Evolutionary conservation across 2,329 filamentous ascomycete genomes (phyloP).

Genomic region (Ploettnerulaceae sp.): DNA sequence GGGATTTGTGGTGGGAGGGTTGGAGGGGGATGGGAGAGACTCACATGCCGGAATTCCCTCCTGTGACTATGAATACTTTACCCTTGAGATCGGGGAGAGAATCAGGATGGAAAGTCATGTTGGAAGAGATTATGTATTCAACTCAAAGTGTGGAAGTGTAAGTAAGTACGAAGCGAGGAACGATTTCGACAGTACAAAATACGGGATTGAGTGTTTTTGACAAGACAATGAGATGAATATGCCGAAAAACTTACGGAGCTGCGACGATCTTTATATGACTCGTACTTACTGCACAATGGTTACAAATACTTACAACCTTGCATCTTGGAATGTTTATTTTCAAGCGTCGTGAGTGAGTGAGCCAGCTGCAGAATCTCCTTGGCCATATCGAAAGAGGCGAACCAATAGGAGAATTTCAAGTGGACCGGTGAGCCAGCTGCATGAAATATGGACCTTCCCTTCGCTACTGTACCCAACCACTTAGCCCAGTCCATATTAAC

Average conservation of each 20-base stretch:
- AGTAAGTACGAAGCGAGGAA: slow-evolving; percentile 16
- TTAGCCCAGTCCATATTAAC: no score
- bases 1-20: not conserved
- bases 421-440: slow-evolving; percentile 19
- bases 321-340: no score
- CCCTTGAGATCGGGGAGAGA: slow-evolving; percentile 21
- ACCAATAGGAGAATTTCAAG: slow-evolving; percentile 13
- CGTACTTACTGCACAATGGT: slow-evolving; percentile 12
- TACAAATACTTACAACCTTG: not conserved
- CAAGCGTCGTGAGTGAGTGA: no score
- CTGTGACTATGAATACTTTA: slow-evolving; percentile 31
- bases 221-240: slow-evolving; percentile 19
- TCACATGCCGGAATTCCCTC: slow-evolving; percentile 32
- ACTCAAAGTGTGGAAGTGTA: not conserved
- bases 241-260: slow-evolving; percentile 10
- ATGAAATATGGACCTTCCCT: slow-evolving; percentile 27
- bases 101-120: slow-evolving; percentile 23
- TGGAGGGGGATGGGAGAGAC: slow-evolving; percentile 6
- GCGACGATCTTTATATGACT: slow-evolving; percentile 27
- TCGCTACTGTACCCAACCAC: no score
- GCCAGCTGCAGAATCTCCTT: not conserved
- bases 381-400: no score
- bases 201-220: slow-evolving; percentile 20
- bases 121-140: slow-evolving; percentile 8
- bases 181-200: slow-evolving; percentile 16